A percentile compares a stretch with the other conserved stretches of the same genome.
Evolutionary conservation across 2,329 filamentous ascomycete genomes (phyloP).

Genomic region (Claviceps sp.): DNA sequence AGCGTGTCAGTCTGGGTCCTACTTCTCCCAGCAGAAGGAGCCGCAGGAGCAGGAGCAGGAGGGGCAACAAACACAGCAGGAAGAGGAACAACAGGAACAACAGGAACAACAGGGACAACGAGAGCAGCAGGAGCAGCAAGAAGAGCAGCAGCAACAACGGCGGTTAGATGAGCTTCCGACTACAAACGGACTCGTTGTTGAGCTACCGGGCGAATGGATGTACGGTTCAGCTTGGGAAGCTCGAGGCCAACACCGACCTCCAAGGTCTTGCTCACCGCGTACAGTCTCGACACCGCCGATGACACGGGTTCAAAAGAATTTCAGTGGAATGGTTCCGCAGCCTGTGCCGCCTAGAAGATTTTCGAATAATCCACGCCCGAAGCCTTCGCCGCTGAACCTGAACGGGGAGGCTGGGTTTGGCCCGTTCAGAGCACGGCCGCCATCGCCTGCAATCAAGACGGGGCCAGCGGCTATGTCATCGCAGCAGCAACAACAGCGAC

Average conservation of each 20-base stretch:
- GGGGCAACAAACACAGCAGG: neutral
- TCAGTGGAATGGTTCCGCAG: conserved; percentile 12
- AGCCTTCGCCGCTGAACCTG: conserved; percentile 33
- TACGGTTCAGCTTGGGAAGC: neutral
- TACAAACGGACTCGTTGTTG: conserved; percentile 13
- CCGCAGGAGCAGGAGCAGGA: neutral
- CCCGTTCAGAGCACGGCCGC: conserved; percentile 3
- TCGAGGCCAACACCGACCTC: conserved; percentile 12
- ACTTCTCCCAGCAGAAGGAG: neutral
- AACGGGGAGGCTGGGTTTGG: conserved; percentile 17
- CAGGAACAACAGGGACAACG: neutral
- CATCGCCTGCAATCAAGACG: conserved; percentile 13
- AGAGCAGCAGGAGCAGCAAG: too few relatives aligned
- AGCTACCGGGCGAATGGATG: conserved; percentile 10
- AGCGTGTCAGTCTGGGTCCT: neutral
- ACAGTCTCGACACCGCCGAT: conserved; percentile 42
- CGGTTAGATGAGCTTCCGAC: conserved; percentile 7
- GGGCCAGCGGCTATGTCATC: conserved; percentile 12
- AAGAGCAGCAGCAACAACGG: neutral
- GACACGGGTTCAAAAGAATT: conserved; percentile 20
- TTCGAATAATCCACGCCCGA: conserved; percentile 32
- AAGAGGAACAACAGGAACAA: neutral
- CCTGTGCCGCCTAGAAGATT: conserved; percentile 29
- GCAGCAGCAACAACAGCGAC: conserved; percentile 5
- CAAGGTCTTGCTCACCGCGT: conserved; percentile 21